Conservation (phyloP, 2,329 filamentous ascomycete species). For the Myotisia sp. region DNA sequence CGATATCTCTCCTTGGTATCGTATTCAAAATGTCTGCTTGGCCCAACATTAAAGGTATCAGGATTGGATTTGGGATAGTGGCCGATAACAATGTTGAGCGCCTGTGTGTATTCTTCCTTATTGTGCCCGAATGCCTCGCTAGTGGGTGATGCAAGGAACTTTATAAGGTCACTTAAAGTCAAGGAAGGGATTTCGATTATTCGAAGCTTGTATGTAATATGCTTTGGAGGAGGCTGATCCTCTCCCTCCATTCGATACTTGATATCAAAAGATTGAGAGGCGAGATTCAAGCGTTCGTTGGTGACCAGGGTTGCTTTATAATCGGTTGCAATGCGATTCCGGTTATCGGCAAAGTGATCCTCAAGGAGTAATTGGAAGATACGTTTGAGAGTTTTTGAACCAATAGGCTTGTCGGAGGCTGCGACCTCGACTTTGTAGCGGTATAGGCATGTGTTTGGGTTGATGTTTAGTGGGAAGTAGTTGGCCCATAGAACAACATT, state of each 20-base stretch:
- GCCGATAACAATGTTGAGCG: constrained; percentile 44
- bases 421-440: constrained; percentile 29
- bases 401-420: constrained; percentile 23
- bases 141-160: constrained; percentile 28
- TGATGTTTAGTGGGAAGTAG: constrained; percentile 25
- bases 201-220: constrained; percentile 24
- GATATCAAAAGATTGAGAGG: constrained; percentile 17
- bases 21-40: constrained; percentile 41
- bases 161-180: constrained; percentile 29
- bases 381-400: constrained; percentile 28
- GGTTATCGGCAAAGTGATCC: constrained; percentile 20
- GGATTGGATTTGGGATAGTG: constrained; percentile 31
- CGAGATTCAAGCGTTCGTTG: constrained; percentile 15
- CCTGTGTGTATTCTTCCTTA: constrained; percentile 40
- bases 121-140: constrained; percentile 25
- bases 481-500: constrained; percentile 26
- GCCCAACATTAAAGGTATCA: constrained; percentile 34
- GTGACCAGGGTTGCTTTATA: constrained; percentile 27
- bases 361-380: constrained; percentile 36
- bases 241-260: constrained; percentile 26
- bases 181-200: constrained; percentile 23
- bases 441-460: constrained; percentile 23
- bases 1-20: constrained; percentile 15
- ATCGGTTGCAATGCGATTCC: constrained; percentile 26
- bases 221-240: constrained; percentile 19